Percentiles rank a stretch among this genome's conserved stretches.
Conservation (phyloP, 2,329 filamentous ascomycete genomes). For the Hymenoscyphus fraxineus region DNA sequence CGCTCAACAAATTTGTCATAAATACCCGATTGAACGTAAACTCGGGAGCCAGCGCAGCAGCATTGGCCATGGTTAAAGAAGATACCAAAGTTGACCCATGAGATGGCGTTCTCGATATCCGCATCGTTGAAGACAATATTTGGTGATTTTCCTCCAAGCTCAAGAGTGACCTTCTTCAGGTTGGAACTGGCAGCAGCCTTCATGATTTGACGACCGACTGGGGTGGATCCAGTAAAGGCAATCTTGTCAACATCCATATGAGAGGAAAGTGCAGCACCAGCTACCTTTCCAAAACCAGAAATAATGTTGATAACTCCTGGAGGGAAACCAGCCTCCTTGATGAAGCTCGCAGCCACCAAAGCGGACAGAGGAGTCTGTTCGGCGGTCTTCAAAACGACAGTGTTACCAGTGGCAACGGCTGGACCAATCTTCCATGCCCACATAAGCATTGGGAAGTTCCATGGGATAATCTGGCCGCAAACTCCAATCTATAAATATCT, state of each 20-base stretch:
- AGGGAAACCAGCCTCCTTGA: constrained; percentile 63
- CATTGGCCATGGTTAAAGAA: constrained; percentile 43
- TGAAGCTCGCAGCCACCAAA: constrained; percentile 49
- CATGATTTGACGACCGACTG: constrained; percentile 60
- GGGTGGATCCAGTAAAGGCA: constrained; percentile 62
- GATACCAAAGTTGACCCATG: constrained; percentile 54
- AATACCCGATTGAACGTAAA: constrained; percentile 67
- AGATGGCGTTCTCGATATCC: constrained; percentile 58
- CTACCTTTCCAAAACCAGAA: constrained; percentile 64
- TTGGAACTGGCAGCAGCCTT: constrained; percentile 60
- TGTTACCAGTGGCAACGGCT: constrained; percentile 57
- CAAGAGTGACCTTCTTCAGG: constrained; percentile 62
- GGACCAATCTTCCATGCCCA: constrained; percentile 64
- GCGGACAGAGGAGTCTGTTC: constrained; percentile 59
- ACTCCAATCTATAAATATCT: constrained; percentile 48
- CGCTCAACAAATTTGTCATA: constrained; percentile 65
- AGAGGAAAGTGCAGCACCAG: constrained; percentile 59
- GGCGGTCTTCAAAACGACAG: constrained; percentile 57
- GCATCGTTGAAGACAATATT: constrained; percentile 62
- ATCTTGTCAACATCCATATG: constrained; percentile 66
- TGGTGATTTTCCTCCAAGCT: constrained; percentile 60
- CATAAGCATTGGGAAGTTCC: constrained; percentile 69
- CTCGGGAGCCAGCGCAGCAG: constrained; percentile 59
- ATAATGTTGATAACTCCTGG: constrained; percentile 61
- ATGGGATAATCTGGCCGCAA: constrained; percentile 69